These are phyloP conservation scores for Cercophora samala DNA, from an alignment of 495 filamentous ascomycete genomes.

Conservation along the genomic window DNA sequence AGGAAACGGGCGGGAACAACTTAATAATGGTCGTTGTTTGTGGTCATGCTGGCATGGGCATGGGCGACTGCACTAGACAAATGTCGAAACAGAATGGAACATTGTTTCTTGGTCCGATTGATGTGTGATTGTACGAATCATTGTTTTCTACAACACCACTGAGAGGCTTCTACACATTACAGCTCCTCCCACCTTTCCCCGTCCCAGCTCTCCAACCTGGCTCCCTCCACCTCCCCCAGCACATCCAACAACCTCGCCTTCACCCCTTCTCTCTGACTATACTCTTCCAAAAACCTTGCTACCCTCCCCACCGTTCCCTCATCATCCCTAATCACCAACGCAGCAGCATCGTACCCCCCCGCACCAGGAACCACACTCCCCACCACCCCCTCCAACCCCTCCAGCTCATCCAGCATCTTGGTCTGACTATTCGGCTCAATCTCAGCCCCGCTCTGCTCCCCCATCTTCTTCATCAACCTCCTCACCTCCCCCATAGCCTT, in stretches of 20 bases:
- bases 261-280: slow-evolving; percentile 64
- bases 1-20: background rate
- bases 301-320: slow-evolving; percentile 61
- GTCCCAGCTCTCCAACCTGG: slow-evolving; percentile 60
- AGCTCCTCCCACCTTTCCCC: slow-evolving; percentile 63
- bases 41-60: background rate
- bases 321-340: slow-evolving; percentile 72
- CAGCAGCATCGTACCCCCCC: slow-evolving; percentile 90
- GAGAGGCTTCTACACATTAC: no score
- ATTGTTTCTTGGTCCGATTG: background rate
- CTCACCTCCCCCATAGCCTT: slow-evolving; percentile 42
- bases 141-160: no score
- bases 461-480: slow-evolving; percentile 69
- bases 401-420: slow-evolving; percentile 71
- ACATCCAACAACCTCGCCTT: slow-evolving; percentile 75
- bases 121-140: background rate
- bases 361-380: slow-evolving; percentile 93
- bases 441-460: slow-evolving; percentile 67
- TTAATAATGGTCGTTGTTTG: background rate
- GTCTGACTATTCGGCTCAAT: slow-evolving; percentile 90
- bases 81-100: background rate
- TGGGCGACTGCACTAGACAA: background rate
- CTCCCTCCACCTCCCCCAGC: slow-evolving; percentile 83
- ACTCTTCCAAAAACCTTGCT: slow-evolving; percentile 58
- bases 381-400: slow-evolving; percentile 69